Evolutionary conservation across 352 stramenopile species (phyloP), one percentile per base, ranked within the genome.

Genomic region (Pythium apleroticum): DNA sequence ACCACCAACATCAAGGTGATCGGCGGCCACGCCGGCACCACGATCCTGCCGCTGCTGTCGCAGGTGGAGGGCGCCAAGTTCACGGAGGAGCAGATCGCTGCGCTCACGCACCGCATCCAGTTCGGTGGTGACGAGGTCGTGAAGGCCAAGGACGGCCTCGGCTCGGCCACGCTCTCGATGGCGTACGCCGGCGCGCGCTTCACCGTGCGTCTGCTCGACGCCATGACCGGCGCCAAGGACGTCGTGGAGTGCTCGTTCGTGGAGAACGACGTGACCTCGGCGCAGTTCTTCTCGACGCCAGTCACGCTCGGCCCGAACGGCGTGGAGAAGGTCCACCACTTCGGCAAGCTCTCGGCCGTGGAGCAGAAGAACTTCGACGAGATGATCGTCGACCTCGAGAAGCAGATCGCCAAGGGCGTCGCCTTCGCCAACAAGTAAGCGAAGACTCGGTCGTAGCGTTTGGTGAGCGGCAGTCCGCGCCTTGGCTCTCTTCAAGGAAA

Each of bases 161-260:
- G 98, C 45, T 99, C 93, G 68, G 98, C 98, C 61, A 99, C 98
- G 57, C 89, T 99, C 41, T 98, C 91, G 52, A 99, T 99, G 98
- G 98, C 98, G 4, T 99, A 99, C 77, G 97, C 97, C 31, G 97
- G 96, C 37, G 97, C 96, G 11, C 70, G 97, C 65, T 99, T 99
- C 81, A 89, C 88, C 8, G 49, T 86, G 27, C 86, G 84, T 66
- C 86, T 99, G 5, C 76, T 99, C 22, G 90, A 97, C 69, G 98
- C 97, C 56, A 93, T 99, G 69, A 86, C 90, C 69, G 98, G 98
- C 48, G 90, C 92, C 63, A 90, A 97, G 72, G 86, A 95, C 71
- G 81, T 99, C 15, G 81, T 97, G 33, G 97, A 99, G 80, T 99
- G 96, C 83, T 95, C 97, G 35, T 99, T 96, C 78, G 97, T 99